phyloP scores from a whole-genome alignment of 2,329 filamentous ascomycete genomes.

The Exophiala dermatitidis region DNA sequence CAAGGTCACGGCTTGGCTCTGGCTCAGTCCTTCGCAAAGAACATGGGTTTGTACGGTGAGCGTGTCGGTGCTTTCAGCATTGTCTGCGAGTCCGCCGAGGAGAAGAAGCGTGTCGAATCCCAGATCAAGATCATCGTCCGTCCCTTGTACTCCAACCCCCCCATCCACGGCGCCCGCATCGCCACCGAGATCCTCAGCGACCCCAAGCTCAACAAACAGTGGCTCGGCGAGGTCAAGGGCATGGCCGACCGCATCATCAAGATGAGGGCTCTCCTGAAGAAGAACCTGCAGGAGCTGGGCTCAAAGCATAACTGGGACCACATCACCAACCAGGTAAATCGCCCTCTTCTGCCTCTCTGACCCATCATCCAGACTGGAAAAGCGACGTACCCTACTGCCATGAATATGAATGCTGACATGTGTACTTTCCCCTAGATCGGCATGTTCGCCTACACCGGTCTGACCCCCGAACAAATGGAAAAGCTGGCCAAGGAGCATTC shows the following conservation, averaged over 20 bases:
- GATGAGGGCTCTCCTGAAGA: conserved; percentile 91
- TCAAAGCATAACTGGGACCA: conserved; percentile 98
- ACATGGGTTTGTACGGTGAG: conserved; percentile 99
- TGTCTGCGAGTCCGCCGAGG: conserved; percentile 73
- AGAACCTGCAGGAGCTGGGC: conserved; percentile 89
- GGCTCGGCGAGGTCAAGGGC: conserved; percentile 91
- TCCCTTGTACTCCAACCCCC: conserved; percentile 96
- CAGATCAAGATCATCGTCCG: conserved; percentile 98
- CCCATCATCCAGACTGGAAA: neutral
- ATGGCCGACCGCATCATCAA: conserved; percentile 99
- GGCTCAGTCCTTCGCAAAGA: conserved; percentile 96
- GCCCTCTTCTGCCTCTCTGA: neutral
- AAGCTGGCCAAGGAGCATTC: conserved; percentile 88
- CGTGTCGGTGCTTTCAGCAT: conserved; percentile 95
- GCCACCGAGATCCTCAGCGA: conserved; percentile 88
- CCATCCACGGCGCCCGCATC: conserved; percentile 90
- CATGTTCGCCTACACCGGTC: conserved; percentile 98
- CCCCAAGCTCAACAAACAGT: conserved; percentile 77
- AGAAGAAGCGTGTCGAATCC: conserved; percentile 92
- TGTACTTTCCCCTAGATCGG: conserved; percentile 56
- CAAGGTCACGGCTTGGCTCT: conserved; percentile 84
- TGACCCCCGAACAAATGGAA: conserved; percentile 87
- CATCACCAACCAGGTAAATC: conserved; percentile 72
- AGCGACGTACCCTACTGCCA: neutral
- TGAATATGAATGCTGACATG: neutral